Conservation (phyloP, 1,284 basidiomycete genomes). For the Heterobasidion irregulare region DNA sequence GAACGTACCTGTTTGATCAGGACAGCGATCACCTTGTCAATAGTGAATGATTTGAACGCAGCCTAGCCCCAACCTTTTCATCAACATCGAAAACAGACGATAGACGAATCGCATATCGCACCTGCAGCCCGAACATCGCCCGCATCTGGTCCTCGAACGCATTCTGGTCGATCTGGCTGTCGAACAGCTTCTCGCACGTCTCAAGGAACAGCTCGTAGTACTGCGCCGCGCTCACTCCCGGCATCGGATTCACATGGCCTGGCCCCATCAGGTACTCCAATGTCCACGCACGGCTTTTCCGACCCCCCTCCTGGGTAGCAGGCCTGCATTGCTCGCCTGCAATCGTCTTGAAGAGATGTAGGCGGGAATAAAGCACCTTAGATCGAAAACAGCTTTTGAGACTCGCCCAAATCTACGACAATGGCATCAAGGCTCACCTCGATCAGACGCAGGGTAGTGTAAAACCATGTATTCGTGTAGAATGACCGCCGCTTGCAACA, state of each 20-base stretch:
- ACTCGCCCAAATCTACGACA: neutral
- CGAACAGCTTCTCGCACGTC: conserved; percentile 86
- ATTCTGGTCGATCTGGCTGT: conserved; percentile 83
- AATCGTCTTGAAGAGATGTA: conserved; percentile 71
- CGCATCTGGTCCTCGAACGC: conserved; percentile 90
- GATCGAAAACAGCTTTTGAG: neutral
- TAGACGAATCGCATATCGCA: conserved; percentile 14
- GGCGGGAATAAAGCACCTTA: conserved; percentile 85
- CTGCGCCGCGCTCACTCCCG: conserved; percentile 33
- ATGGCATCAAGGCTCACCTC: conserved; percentile 44
- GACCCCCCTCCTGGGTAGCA: neutral
- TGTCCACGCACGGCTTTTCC: neutral
- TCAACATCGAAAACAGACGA: neutral
- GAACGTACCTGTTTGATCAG: conserved; percentile 74
- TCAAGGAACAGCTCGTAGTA: conserved; percentile 84
- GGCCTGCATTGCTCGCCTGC: conserved; percentile 28
- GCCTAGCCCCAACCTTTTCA: conserved; percentile 29
- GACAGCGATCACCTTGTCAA: conserved; percentile 89
- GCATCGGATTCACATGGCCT: neutral
- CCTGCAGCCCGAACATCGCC: conserved; percentile 83
- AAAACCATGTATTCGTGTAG: conserved; percentile 88
- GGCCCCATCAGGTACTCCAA: neutral
- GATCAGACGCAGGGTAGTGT: conserved; percentile 76
- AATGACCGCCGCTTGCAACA: conserved; percentile 42
- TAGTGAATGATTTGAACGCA: conserved; percentile 82